A percentile compares a stretch with the other conserved stretches of the same genome.
These are phyloP conservation scores for Austroboletus niveus DNA, from an alignment of 1,284 basidiomycete genomes.

Conservation along the genomic window DNA sequence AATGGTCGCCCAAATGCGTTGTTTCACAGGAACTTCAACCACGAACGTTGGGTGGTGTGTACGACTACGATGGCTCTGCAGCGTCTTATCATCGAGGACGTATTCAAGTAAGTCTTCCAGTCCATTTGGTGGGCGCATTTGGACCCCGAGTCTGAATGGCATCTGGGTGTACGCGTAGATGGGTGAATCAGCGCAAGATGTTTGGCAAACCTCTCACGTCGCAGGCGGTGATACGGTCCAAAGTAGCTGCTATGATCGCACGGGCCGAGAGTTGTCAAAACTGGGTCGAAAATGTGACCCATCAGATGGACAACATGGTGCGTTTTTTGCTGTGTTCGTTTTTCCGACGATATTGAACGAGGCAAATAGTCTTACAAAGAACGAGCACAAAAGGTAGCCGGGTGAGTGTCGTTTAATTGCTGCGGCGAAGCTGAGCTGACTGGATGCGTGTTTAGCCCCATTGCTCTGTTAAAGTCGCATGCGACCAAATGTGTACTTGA, in stretches of 20 bases:
- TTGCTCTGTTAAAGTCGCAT: conserved; percentile 42
- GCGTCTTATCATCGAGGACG: conserved; percentile 51
- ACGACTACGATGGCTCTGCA: conserved; percentile 53
- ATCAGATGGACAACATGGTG: conserved; percentile 13
- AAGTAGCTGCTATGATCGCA: conserved; percentile 45
- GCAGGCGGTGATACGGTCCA: conserved; percentile 61
- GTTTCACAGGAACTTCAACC: conserved; percentile 61
- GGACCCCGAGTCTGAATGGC: neutral
- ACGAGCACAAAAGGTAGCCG: conserved; percentile 32
- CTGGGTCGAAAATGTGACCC: conserved; percentile 60
- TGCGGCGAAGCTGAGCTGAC: neutral
- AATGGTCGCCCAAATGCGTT: neutral
- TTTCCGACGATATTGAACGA: neutral
- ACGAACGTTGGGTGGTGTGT: conserved; percentile 78
- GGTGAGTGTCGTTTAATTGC: conserved; percentile 12
- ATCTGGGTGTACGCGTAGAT: conserved; percentile 39
- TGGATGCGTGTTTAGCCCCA: conserved; percentile 27
- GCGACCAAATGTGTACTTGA: too few species aligned
- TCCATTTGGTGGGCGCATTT: neutral
- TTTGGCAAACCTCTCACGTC: conserved; percentile 84
- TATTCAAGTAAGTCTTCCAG: conserved; percentile 51
- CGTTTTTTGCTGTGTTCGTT: neutral
- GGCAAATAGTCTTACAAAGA: conserved; percentile 42
- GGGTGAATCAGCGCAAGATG: conserved; percentile 78
- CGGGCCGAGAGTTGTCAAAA: conserved; percentile 64